phyloP scores from a whole-genome alignment of 257 asterid species.

The Scutellaria galericulata region DNA sequence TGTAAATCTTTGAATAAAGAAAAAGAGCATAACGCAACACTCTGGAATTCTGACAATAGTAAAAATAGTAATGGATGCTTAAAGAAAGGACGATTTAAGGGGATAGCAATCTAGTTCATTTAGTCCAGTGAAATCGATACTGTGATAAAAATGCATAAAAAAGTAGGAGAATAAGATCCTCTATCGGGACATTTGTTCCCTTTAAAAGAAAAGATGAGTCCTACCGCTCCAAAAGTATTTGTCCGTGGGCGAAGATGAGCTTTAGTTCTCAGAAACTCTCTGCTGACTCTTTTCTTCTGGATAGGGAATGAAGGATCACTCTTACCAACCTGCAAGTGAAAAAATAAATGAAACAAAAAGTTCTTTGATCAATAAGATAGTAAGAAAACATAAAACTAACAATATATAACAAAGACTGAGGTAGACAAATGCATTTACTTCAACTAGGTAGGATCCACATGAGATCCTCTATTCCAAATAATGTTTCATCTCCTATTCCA shows the following conservation, averaged over 20 bases:
- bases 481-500: slow-evolving; percentile 12
- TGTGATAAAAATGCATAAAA: slow-evolving; percentile 2
- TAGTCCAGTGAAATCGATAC: slow-evolving; percentile 7
- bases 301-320: slow-evolving; percentile 93
- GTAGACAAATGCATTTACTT: slow-evolving; percentile 24
- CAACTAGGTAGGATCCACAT: slow-evolving; percentile 5
- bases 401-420: slow-evolving; percentile 13
- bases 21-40: background rate
- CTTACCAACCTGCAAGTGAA: slow-evolving; percentile 66
- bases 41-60: background rate
- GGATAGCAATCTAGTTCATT: slow-evolving; percentile 3
- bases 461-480: background rate
- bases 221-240: slow-evolving; percentile 95
- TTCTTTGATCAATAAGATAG: slow-evolving; percentile 20
- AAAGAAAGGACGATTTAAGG: slow-evolving; percentile 12
- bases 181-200: slow-evolving; percentile 10
- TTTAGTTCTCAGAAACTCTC: slow-evolving; percentile 93
- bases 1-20: background rate
- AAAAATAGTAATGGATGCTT: slow-evolving; percentile 22
- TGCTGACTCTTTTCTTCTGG: slow-evolving; percentile 94
- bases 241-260: slow-evolving; percentile 99
- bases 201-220: slow-evolving; percentile 39
- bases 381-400: slow-evolving; percentile 5
- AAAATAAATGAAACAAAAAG: slow-evolving; percentile 25
- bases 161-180: background rate